Evolutionary conservation across 805 yeast species (phyloP), one percentile per base, ranked within the genome.

Genomic region (Grigorovia jiainica): DNA sequence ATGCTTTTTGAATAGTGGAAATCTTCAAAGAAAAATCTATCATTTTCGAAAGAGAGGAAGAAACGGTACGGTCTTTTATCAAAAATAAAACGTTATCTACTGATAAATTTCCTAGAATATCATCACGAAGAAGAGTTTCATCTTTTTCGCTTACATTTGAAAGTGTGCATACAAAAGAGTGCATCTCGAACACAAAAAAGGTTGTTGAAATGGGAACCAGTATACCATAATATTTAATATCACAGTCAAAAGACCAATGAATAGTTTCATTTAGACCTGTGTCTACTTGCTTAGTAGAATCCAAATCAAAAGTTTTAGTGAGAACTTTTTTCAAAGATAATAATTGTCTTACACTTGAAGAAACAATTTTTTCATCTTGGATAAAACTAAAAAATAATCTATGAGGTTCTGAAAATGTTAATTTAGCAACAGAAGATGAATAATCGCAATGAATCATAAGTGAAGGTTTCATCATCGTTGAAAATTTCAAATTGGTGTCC

Each of bases 21-120:
- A 52, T 66, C 66, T 39, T 74, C 39, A n/a, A 62, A 49, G 46
- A 77, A 45, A 77, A 54, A 49, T 82, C 76, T 15, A 73, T 38
- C 2, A 75, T 37, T 4, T 65, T 65, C 2, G 75, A 54, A 50
- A 73, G 47, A 39, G 63, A 37, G 53, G 70, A 49, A 47, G 69
- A 63, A 23, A 67, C 53, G 7, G 43, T 32, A 1, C 48, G 48
- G 24, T 61, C 64, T 19, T 57, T 57, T 1, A 68, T 43, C 4
- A 55, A 34, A 11, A 67, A 42, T 9, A 53, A 52, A 9, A 61
- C 43, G 39, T 61, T 64, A 11, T 53, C 57, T 0, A 53, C 43
- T 2, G 60, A 53, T 3, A 54, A n/a, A 31, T 57, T 53, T 13
- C 64, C 61, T 21, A 53, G 42, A 5, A 50, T 27, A 16, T 46